Evolutionary conservation across 805 yeast genomes (phyloP), one percentile per base, ranked within the genome.

Genomic region (Hemisphaericaspora nanyangensis): DNA sequence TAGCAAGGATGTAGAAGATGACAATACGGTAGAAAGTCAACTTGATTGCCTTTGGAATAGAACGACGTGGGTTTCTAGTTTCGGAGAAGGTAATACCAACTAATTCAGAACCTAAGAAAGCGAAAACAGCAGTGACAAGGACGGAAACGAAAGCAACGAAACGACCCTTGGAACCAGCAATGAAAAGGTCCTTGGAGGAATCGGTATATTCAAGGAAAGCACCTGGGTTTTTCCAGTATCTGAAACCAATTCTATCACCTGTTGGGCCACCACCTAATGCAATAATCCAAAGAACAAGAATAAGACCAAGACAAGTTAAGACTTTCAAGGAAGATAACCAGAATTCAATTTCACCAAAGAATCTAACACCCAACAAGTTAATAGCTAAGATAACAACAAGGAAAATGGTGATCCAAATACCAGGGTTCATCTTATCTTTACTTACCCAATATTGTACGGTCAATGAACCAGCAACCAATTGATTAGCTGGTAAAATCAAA

Each of bases 201-300:
- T 81, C 82, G 54, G 66, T 49, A 72, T 70, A 74, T 17, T 48
- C 66, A 29, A 59, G 45, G 43, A 53, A 82, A 0, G 87, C 82
- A 45, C 89, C 90, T 0, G 89, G 88, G 44, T 76, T 54, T 31
- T 69, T 58, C 86, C 87, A 83, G 61, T 68, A 83, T 51, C 85
- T 71, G 64, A 82, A 84, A 1, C 90, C 91, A 25, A 76, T 61
- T 59, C 91, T 72, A 50, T 83, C 88, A 51, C 80, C 82, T 31
- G 71, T 70, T 46, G 91, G 90, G 20, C 80, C 85, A 39, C 93
- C 95, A 43, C 95, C 95, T 40, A 80, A 65, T 63, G 83, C 81
- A 44, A 85, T 74, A 42, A 80, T 63, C 47, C 83, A 71, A 38
- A 83, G 65, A 37, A 82, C 58, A 12, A 85, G 44, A 42, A 85